A percentile compares a stretch with the other conserved stretches of the same genome.
Conservation (phyloP, 805 yeast species). For the Candida ulmi region DNA sequence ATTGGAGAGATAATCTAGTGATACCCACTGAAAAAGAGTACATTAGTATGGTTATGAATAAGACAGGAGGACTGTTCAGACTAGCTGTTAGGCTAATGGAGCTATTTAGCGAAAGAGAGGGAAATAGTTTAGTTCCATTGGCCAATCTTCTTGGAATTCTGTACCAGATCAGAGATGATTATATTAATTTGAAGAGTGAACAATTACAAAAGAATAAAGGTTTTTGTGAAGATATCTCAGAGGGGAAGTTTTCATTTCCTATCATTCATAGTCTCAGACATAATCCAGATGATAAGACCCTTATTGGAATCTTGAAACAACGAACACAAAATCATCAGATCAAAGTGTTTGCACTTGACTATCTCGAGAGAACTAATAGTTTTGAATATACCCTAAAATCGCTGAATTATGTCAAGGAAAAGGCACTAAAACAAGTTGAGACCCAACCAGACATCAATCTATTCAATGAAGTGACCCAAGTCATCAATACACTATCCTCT, state of each 20-base stretch:
- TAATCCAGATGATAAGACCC: conserved; percentile 31
- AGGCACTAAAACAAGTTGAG: conserved; percentile 5
- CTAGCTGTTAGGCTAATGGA: conserved; percentile 65
- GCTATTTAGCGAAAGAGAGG: conserved; percentile 13
- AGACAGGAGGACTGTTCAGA: conserved; percentile 86
- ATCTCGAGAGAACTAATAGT: conserved; percentile 30
- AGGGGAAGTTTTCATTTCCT: conserved; percentile 87
- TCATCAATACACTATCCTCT: background rate
- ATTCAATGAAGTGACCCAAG: background rate
- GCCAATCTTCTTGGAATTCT: conserved; percentile 76
- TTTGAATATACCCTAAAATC: conserved; percentile 15
- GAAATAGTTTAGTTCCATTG: conserved; percentile 42
- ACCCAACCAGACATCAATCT: background rate
- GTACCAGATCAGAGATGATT: conserved; percentile 85
- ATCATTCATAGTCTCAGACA: conserved; percentile 57
- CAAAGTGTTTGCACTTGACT: conserved; percentile 45
- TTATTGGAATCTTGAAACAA: conserved; percentile 45
- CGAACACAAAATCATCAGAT: conserved; percentile 44
- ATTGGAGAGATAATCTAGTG: conserved; percentile 69
- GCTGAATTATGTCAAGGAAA: conserved; percentile 6
- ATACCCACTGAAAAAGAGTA: conserved; percentile 65
- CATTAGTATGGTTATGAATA: conserved; percentile 75
- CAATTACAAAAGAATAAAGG: conserved; percentile 61
- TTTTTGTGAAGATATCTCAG: conserved; percentile 78
- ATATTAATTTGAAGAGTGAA: conserved; percentile 56